A percentile compares a stretch with the other conserved stretches of the same genome.
Conservation (phyloP, 2,329 filamentous ascomycete species). For the Fusarium sp. region DNA sequence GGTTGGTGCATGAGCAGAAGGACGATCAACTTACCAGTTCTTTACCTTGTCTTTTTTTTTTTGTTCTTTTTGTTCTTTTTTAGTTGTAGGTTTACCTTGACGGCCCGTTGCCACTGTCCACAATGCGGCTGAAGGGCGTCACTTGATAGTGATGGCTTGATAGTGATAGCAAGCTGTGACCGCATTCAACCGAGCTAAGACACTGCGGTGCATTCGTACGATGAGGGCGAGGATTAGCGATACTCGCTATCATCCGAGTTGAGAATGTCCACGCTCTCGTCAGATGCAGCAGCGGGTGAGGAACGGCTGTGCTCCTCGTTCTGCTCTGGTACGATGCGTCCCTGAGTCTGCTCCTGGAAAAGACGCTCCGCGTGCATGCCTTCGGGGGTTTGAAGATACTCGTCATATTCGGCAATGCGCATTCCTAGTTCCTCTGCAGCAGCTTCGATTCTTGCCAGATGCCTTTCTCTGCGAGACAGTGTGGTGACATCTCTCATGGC, state of each 20-base stretch:
- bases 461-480: constrained; percentile 56
- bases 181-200: background rate
- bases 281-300: constrained; percentile 6
- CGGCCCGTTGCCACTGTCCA: background rate
- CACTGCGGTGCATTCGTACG: background rate
- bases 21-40: constrained; percentile 2
- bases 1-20: background rate
- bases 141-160: background rate
- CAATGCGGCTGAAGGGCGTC: background rate
- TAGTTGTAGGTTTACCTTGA: background rate
- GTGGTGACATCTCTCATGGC: constrained; percentile 56
- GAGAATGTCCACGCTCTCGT: constrained; percentile 16
- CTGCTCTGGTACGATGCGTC: background rate
- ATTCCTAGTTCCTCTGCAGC: constrained; percentile 65
- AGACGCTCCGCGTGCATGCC: constrained; percentile 39
- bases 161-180: background rate
- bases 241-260: background rate
- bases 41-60: background rate
- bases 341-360: constrained; percentile 20
- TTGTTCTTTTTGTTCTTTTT: background rate
- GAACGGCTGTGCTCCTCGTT: constrained; percentile 33
- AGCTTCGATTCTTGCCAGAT: constrained; percentile 63
- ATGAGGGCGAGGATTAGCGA: constrained; percentile 1
- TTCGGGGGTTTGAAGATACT: constrained; percentile 47
- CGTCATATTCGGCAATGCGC: constrained; percentile 63